Evolutionary conservation across 805 yeast genomes (phyloP).

Genomic region (Starmerella potacharoeniae): DNA sequence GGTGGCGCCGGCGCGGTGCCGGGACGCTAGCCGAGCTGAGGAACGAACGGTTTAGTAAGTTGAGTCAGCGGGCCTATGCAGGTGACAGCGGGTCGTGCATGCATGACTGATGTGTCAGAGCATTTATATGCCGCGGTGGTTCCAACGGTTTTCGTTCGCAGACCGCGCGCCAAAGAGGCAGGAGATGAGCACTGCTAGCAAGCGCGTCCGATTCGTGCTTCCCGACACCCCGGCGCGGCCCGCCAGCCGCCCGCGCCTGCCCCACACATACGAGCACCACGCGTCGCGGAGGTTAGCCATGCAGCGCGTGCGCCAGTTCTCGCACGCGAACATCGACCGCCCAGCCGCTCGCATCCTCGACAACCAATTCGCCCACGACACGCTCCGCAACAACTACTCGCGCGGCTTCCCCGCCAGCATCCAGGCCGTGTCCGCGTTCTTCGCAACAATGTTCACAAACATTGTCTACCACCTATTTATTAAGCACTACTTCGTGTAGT

Average conservation of each 20-base stretch:
- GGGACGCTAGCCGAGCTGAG: neutral
- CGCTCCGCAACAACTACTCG: neutral
- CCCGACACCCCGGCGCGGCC: neutral
- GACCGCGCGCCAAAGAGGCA: neutral
- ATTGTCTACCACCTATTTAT: constrained; percentile 17
- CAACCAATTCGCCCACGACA: neutral
- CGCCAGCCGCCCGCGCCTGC: neutral
- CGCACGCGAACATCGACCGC: neutral
- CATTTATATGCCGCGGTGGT: neutral
- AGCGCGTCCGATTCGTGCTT: neutral
- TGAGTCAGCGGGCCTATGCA: neutral
- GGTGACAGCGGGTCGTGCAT: neutral
- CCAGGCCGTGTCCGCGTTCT: neutral
- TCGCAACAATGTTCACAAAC: constrained; percentile 1
- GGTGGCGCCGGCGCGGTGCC: neutral
- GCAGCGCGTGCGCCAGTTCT: neutral
- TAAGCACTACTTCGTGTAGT: constrained; percentile 15
- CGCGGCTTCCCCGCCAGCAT: neutral
- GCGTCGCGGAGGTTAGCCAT: neutral
- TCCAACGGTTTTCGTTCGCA: neutral
- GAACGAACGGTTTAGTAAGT: neutral
- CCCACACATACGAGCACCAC: constrained; percentile 3
- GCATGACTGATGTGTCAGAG: neutral
- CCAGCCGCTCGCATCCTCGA: neutral
- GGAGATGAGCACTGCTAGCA: neutral